Conservation (phyloP, 805 yeast genomes). For the Saccharomyces eubayanus region DNA sequence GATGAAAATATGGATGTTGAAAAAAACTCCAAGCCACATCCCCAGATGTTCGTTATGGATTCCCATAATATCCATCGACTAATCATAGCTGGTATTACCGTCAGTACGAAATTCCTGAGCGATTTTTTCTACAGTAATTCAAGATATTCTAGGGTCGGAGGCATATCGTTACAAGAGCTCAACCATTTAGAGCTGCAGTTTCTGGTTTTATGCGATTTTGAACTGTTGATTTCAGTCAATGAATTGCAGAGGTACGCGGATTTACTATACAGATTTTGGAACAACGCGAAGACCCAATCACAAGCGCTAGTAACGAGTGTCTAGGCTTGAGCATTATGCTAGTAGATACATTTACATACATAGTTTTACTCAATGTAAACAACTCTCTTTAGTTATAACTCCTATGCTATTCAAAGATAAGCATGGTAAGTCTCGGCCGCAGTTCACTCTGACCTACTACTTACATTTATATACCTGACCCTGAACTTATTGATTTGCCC, state of each 20-base stretch:
- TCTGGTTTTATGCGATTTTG: constrained; percentile 73
- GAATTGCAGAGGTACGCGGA: constrained; percentile 90
- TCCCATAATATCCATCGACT: constrained; percentile 90
- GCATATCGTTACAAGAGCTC: constrained; percentile 84
- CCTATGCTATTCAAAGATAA: neutral
- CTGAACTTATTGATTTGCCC: too few species aligned
- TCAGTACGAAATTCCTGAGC: constrained; percentile 87
- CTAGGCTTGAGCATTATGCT: neutral
- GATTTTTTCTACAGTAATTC: constrained; percentile 92
- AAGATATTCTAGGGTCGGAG: constrained; percentile 92
- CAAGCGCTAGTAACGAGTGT: neutral
- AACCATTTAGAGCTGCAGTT: constrained; percentile 90
- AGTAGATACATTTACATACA: neutral
- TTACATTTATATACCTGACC: too few species aligned
- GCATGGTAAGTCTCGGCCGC: neutral
- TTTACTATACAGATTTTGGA: constrained; percentile 76
- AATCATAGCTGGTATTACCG: constrained; percentile 90
- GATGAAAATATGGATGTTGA: constrained; percentile 3
- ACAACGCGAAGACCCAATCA: constrained; percentile 11
- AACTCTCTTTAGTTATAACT: neutral
- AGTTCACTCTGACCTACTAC: neutral
- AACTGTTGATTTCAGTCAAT: constrained; percentile 77
- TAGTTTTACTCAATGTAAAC: neutral
- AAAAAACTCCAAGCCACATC: constrained; percentile 19
- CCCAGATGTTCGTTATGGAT: constrained; percentile 86